Base-by-base conservation (phyloP, 805 yeast species). In the Saccharomycopsis sp. region DNA sequence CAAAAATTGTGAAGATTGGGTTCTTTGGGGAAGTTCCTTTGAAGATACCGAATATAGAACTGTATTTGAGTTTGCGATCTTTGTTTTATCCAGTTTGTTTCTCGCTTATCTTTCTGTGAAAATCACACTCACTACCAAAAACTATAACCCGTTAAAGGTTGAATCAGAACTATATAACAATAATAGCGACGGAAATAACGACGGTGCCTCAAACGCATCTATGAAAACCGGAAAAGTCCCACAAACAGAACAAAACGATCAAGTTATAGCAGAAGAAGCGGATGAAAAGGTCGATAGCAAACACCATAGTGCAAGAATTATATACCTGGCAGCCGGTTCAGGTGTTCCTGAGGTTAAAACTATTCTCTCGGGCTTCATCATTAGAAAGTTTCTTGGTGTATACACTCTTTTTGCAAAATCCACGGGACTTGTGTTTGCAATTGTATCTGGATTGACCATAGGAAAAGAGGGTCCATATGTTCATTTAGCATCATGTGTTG, bases 391-490 rank as follows among this genome's bases (percentile, higher is more conserved):
- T 63, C 67, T 82, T 42, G 85, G 86, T 2, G 68, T 78, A 1
- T 75, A 77, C 62, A 80, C 86, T 0, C 70, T 82, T 5, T 47
- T 81, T 23, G 70, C 78, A 59, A 82, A 82, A 65, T 72, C 82
- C 0, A 59, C 72, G 1, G 80, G 82, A 0, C 68, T 82, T 24
- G 71, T 81, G 1, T 72, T 81, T 42, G 79, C 84, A 2, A 80
- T 82, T 44, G 81, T 85, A 0, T 79, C 84, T 0, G 86, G 86
- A 1, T 71, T 82, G 71, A 69, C 79, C 12, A 68, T 82, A 8
- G 86, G 86, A 1, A 82, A 82, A 66, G 86, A 82, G 59, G 86
- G 86, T 2, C 86, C 86, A 0, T 82, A 75, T 64, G 86, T 82
- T 22, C 86, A 82, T 66, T 72, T 82, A 53, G 83, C 85, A 0